Evolutionary conservation across 805 yeast genomes (phyloP).

Genomic region (Wickerhamomyces chambardii): DNA sequence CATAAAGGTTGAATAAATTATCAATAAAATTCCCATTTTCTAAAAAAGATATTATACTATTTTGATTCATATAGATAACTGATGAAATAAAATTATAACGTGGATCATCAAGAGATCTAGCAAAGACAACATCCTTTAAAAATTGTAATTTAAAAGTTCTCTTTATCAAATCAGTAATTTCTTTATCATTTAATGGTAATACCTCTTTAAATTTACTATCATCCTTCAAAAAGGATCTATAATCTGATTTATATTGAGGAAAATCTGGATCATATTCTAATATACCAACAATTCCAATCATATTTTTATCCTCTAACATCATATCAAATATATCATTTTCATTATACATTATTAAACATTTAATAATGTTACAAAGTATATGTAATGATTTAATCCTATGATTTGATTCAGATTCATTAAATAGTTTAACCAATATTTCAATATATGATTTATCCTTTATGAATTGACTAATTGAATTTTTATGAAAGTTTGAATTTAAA

Average conservation of each 20-base stretch:
- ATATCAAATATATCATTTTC: slow-evolving; percentile 53
- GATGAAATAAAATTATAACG: slow-evolving; percentile 59
- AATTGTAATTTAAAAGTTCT: slow-evolving; percentile 74
- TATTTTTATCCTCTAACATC: slow-evolving; percentile 42
- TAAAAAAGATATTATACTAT: slow-evolving; percentile 52
- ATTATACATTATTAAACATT: slow-evolving; percentile 61
- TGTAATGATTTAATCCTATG: slow-evolving; percentile 50
- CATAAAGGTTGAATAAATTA: slow-evolving; percentile 51
- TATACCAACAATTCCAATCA: slow-evolving; percentile 63
- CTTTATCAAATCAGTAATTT: slow-evolving; percentile 47
- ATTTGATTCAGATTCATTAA: slow-evolving; percentile 45
- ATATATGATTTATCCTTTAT: slow-evolving; percentile 48
- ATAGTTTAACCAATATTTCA: slow-evolving; percentile 37
- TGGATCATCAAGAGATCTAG: slow-evolving; percentile 75
- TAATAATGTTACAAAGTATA: slow-evolving; percentile 62
- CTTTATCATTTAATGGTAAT: slow-evolving; percentile 46
- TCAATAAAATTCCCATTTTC: slow-evolving; percentile 43
- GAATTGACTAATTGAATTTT: slow-evolving; percentile 48
- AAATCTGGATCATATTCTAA: slow-evolving; percentile 87
- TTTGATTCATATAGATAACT: slow-evolving; percentile 60
- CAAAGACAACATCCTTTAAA: slow-evolving; percentile 79
- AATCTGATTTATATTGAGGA: slow-evolving; percentile 73
- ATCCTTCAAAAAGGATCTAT: slow-evolving; percentile 53
- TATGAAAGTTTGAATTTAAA: slow-evolving; percentile 52
- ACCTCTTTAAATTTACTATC: slow-evolving; percentile 63